Conservation (phyloP, 2,329 filamentous ascomycete species). For the Parafenestella ontariensis region DNA sequence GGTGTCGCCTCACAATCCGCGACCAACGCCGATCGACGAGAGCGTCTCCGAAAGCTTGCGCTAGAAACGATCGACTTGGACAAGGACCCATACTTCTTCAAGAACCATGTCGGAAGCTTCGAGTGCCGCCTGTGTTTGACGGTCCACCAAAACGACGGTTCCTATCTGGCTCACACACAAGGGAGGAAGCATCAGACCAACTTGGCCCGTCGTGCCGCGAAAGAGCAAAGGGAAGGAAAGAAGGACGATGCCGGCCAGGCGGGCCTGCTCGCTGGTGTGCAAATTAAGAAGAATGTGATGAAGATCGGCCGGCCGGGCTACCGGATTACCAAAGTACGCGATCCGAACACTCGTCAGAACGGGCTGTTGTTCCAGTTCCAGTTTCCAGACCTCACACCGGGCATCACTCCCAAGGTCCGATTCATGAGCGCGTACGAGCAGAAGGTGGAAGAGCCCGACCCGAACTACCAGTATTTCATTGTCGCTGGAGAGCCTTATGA, state of each 20-base stretch:
- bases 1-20: conserved; percentile 93
- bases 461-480: conserved; percentile 91
- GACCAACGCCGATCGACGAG: conserved; percentile 95
- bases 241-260: conserved; percentile 72
- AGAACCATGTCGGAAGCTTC: conserved; percentile 97
- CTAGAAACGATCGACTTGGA: conserved; percentile 99
- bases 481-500: conserved; percentile 98
- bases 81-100: conserved; percentile 99
- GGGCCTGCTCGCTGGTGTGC: conserved; percentile 73
- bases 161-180: conserved; percentile 97
- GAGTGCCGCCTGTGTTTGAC: conserved; percentile 97
- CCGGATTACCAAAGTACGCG: conserved; percentile 95
- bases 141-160: conserved; percentile 98
- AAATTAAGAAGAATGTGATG: conserved; percentile 79
- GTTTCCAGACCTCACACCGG: conserved; percentile 85
- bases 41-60: conserved; percentile 95
- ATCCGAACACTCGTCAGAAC: conserved; percentile 85
- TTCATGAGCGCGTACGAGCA: conserved; percentile 99
- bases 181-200: conserved; percentile 99
- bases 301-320: conserved; percentile 97
- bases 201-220: conserved; percentile 91
- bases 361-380: conserved; percentile 95
- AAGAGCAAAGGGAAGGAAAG: conserved; percentile 89
- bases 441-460: conserved; percentile 89
- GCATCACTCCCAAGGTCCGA: conserved; percentile 80